Base-by-base conservation (phyloP, 2,329 filamentous ascomycete genomes). In the Chaetothyriales sp. region DNA sequence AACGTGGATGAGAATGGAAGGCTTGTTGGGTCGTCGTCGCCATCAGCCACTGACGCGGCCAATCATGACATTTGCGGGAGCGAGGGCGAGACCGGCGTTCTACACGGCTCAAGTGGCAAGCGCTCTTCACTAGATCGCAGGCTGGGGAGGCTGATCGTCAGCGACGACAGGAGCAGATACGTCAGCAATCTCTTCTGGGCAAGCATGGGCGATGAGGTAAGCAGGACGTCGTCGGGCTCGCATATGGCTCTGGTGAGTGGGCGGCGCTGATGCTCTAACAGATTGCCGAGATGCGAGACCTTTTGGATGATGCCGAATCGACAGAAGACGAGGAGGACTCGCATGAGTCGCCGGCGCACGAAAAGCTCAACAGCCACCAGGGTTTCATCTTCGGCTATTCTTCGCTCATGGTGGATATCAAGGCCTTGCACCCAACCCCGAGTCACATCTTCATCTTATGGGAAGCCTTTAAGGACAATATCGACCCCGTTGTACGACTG, bases 121-220 rank as follows among this genome's bases (percentile, higher is more conserved):
- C 46, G 55, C 44, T 45, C 53, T 43, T 55, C 59, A n/a, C 49
- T 65, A 8, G 69, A 72, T 51, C 67, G 66, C 47, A 68, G 75
- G 51, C 74, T 80, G 59, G 78, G 78, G 19, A 66, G 77, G 42
- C 64, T 81, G 49, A 74, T 80, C 1, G 72, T 81, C 46, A 76
- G 77, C 51, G 75, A 80, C 53, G 76, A 75, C 25, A 71, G 72
- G 53, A 80, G 75, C 58, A 68, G 76, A 48, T 81, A 81, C 63
- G 75, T 81, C 59, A 80, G 77, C 62, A 79, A 76, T 58, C 73
- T 73, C 25, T 76, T 80, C 55, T 80, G 77, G 76, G 75, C 76
- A 3, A 77, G 70, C 57, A 65, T 81, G 52, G 77, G 75, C 54
- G 78, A 79, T 52, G 78, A 81, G 68, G 75, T 77, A 57, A 43